Evolutionary conservation across 441 rosid genomes (phyloP), one percentile per base, ranked within the genome.

Genomic region (Populus hybrid): DNA sequence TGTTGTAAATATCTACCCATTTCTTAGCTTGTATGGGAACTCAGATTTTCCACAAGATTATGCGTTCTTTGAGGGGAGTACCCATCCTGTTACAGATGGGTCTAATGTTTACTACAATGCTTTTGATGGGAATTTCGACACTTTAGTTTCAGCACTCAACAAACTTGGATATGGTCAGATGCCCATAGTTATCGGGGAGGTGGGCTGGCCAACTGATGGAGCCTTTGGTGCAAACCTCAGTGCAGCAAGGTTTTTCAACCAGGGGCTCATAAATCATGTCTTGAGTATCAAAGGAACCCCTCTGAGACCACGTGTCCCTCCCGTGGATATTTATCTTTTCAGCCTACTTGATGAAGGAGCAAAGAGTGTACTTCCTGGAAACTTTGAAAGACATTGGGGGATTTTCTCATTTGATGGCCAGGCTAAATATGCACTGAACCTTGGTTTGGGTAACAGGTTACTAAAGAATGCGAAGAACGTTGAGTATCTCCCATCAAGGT

Each of bases 121-220:
- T 9, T 94, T 95, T 79, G 99, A 95, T 84, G 98, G 98, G 67
- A 95, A 95, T 79, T 89, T 77, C 50, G 99, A 94, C 86, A 95
- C 99, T 65, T 90, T 94, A 79, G 94, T 94, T 74, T 87, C 98
- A 53, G 95, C 99, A 24, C 95, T 95, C 64, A 83, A 82, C 73
- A 95, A 87, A 83, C 78, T 95, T 66, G 99, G 98, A 23, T 95
- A 87, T 70, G 89, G 89, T 45, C 97, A 92, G 78, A 92, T 91
- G 94, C 97, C 97, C 67, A 89, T 95, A 40, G 91, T 94, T 67
- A 85, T 95, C 72, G 99, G 99, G 74, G 98, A 95, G 91, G 88
- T 94, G 38, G 97, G 99, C 66, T 95, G 99, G 99, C 99, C 99
- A 36, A 87, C 94, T 0, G 98, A 95, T 78, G 99, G 98, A 76